Conservation (phyloP, 495 filamentous ascomycete species). For the Talaromyces wortmannii region DNA sequence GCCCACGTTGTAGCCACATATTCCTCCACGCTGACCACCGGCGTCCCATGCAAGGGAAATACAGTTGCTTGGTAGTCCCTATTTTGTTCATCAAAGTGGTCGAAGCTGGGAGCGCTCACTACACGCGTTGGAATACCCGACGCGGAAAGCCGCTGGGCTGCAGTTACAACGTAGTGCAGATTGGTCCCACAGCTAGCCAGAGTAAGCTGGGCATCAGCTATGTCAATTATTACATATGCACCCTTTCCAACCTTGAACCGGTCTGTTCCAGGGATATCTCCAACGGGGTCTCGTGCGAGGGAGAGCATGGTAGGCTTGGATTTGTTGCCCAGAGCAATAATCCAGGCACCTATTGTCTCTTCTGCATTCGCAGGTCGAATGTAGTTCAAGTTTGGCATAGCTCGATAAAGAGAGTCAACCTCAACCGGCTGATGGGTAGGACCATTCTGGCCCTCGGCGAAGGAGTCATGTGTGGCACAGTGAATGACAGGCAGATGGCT, state of each 20-base stretch:
- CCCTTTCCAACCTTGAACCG: constrained; percentile 20
- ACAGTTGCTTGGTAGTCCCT: constrained; percentile 8
- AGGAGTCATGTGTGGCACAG: constrained; percentile 45
- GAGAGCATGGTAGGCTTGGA: constrained; percentile 27
- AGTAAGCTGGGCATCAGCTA: constrained; percentile 18
- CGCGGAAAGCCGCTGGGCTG: constrained; percentile 3
- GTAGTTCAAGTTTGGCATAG: constrained; percentile 45
- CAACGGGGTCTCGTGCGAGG: constrained; percentile 18
- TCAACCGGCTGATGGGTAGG: constrained; percentile 50
- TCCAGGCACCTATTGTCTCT: constrained; percentile 40
- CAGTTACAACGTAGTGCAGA: constrained; percentile 18
- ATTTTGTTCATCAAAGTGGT: constrained; percentile 13
- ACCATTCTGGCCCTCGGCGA: constrained; percentile 43
- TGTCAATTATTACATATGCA: constrained; percentile 26
- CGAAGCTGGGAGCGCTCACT: constrained; percentile 8
- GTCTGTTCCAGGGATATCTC: constrained; percentile 13
- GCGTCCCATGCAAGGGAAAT: constrained; percentile 13
- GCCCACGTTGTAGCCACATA: constrained; percentile 16
- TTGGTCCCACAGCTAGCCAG: constrained; percentile 27
- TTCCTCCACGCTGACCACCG: constrained; percentile 16
- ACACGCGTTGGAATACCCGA: constrained; percentile 5
- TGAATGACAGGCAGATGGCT: constrained; percentile 40
- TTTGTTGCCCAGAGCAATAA: constrained; percentile 23
- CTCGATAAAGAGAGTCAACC: constrained; percentile 36
- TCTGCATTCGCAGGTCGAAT: constrained; percentile 41